Conservation (phyloP, 345 rosid species). For the Aquilaria yunnanensis region DNA sequence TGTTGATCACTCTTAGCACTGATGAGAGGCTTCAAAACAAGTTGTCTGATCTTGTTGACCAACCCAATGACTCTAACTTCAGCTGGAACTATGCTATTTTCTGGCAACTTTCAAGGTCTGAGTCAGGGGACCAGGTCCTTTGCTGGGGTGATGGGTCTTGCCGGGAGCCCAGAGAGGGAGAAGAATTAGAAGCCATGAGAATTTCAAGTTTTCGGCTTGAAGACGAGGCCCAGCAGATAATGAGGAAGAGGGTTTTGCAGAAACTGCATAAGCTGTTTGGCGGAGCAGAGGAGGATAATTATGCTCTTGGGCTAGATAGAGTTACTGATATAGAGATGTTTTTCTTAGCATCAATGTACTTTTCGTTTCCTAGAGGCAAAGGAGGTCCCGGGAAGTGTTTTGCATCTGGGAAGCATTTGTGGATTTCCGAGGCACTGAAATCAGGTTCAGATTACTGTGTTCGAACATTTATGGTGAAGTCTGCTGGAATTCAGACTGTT, state of each 20-base stretch:
- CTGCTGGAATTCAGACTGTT: conserved; percentile 78
- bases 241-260: conserved; percentile 86
- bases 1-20: conserved; percentile 47
- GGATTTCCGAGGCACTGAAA: conserved; percentile 53
- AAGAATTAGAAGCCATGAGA: conserved; percentile 46
- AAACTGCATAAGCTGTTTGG: conserved; percentile 77
- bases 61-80: conserved; percentile 60
- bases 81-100: conserved; percentile 97
- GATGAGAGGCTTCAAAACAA: conserved; percentile 77
- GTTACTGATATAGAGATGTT: conserved; percentile 95
- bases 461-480: conserved; percentile 71
- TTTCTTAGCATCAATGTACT: conserved; percentile 94
- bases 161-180: conserved; percentile 78
- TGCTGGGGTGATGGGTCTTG: conserved; percentile 99
- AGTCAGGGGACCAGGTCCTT: conserved; percentile 77
- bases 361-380: conserved; percentile 81
- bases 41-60: conserved; percentile 89
- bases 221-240: conserved; percentile 63
- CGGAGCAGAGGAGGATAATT: conserved; percentile 85
- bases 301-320: conserved; percentile 73
- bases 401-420: conserved; percentile 67
- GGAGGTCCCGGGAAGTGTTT: conserved; percentile 91
- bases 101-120: conserved; percentile 90
- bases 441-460: conserved; percentile 65
- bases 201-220: conserved; percentile 32